Evolutionary conservation across 1,284 basidiomycete species (phyloP), one percentile per base, ranked within the genome.

Genomic region (Sanghuangporus sanghuang): DNA sequence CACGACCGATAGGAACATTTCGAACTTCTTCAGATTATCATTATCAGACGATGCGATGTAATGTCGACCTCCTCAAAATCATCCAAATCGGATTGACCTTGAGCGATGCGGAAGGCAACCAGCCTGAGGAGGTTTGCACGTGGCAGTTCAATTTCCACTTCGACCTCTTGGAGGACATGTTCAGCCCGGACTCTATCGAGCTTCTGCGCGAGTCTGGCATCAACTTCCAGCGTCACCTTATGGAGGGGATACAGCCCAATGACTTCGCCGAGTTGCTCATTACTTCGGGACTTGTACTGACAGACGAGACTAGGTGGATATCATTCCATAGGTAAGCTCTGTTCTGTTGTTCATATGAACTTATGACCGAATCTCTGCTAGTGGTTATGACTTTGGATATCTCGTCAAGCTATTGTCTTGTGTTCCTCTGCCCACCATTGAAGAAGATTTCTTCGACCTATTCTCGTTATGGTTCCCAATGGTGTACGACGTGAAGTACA

Each of bases 101-200:
- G 44, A 91, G 93, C 58, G 95, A 99, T 74, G 95, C 95, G 74
- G 85, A 97, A 38, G 96, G 96, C 6, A 89, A 95, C 71, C 86
- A 89, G 64, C 93, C 96, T 8, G 86, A 88, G 67, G 94, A 96
- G 60, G 85, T 90, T 57, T 92, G 92, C 59, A 98, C 95, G 39
- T 99, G 96, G 96, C 97, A 99, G 77, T 99, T 99, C 81, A 99
- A 99, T 78, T 98, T 99, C 77, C 85, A 86, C 69, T 99, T 99
- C 78, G 94, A 87, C 49, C 64, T 21, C 74, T 95, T 92, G 70
- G 92, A 95, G 64, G 96, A 99, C 78, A 98, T 99, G 95, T 99
- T 93, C 75, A 93, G 95, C 18, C 96, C 95, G 14, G 96, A 99
- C 68, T 96, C 95, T 57, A 90, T 99, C 70, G 96, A 99, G 62